These are phyloP conservation scores for Euphrasia confusa DNA, from an alignment of 257 asterid genomes.

Conservation along the genomic window DNA sequence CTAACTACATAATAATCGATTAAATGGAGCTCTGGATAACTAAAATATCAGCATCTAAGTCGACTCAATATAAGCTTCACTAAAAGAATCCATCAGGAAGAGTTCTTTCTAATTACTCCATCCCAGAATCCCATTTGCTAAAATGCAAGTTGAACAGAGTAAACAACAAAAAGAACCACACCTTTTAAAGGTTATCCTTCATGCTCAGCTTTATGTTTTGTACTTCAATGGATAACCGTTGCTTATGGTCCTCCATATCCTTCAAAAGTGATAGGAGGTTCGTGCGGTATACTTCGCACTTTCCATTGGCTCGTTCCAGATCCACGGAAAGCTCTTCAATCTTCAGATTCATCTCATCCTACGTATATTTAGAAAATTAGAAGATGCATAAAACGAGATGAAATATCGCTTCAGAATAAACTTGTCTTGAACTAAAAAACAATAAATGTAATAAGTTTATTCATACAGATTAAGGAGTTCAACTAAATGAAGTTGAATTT, in stretches of 20 bases:
- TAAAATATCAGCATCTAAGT: constrained; percentile 16
- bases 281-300: constrained; percentile 72
- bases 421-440: neutral
- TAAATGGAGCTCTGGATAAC: constrained; percentile 21
- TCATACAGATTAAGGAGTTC: no score
- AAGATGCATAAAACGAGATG: constrained; percentile 8
- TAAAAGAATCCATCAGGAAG: constrained; percentile 22
- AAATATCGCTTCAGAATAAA: neutral
- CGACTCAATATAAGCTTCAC: neutral
- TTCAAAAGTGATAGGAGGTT: constrained; percentile 74
- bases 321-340: constrained; percentile 58
- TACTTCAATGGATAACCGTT: constrained; percentile 64
- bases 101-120: neutral
- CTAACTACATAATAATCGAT: constrained; percentile 24
- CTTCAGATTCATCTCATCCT: constrained; percentile 81
- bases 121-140: no score
- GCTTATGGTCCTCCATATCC: constrained; percentile 91
- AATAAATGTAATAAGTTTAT: no score
- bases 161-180: constrained; percentile 20
- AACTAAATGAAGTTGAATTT: no score
- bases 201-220: constrained; percentile 70
- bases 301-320: constrained; percentile 64
- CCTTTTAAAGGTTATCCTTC: constrained; percentile 50
- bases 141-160: constrained; percentile 5
- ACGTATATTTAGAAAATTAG: constrained; percentile 23